These are phyloP conservation scores for Carpinus viminea DNA, from an alignment of 306 rosid species.

Conservation along the genomic window DNA sequence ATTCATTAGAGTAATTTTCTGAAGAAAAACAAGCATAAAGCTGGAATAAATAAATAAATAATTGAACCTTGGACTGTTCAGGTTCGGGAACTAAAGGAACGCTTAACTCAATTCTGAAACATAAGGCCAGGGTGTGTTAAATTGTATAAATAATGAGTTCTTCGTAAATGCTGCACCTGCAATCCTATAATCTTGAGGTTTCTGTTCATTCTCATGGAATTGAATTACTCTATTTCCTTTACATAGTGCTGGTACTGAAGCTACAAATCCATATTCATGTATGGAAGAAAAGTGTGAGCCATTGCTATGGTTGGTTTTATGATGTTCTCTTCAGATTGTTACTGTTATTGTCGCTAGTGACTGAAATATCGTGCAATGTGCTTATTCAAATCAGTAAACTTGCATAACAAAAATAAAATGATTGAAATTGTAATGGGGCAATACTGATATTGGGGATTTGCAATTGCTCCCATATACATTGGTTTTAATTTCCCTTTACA, in stretches of 20 bases:
- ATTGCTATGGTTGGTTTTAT: neutral
- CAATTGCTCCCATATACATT: neutral
- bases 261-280: neutral
- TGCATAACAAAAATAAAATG: neutral
- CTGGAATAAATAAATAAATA: neutral
- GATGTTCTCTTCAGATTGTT: neutral
- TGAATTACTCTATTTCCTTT: neutral
- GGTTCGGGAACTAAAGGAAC: neutral
- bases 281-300: neutral
- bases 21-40: neutral
- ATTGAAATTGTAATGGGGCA: neutral
- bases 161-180: neutral
- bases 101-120: neutral
- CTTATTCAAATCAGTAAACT: neutral
- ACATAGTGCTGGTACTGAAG: neutral
- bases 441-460: neutral
- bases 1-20: neutral
- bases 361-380: neutral
- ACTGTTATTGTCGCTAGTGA: too few relatives aligned
- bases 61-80: neutral
- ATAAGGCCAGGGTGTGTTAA: neutral
- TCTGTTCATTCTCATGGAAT: neutral
- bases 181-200: neutral
- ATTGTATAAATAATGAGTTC: neutral
- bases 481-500: neutral